These are phyloP conservation scores for Candida hispaniensis DNA, from an alignment of 805 yeast genomes.

Conservation along the genomic window DNA sequence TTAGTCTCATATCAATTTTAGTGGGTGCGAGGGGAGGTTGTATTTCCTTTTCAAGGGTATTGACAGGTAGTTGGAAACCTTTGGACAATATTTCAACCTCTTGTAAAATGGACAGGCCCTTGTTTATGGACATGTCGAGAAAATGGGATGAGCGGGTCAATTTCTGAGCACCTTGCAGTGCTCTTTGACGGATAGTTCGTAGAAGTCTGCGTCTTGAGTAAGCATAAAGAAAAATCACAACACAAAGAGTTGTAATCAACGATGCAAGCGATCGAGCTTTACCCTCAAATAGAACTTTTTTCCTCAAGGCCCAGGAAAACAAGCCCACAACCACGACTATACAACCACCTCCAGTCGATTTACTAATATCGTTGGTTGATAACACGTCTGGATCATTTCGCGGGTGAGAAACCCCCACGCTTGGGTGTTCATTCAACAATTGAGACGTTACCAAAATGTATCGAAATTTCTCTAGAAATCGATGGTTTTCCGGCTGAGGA, in stretches of 20 bases:
- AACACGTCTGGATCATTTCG: too few species aligned
- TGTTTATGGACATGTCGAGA: constrained; percentile 25
- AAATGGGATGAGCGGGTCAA: constrained; percentile 22
- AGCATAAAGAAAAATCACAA: constrained; percentile 26
- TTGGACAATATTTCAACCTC: constrained; percentile 26
- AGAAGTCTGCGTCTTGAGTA: constrained; percentile 28
- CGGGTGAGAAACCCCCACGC: too few species aligned
- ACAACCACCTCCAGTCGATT: constrained; percentile 31
- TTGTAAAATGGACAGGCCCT: constrained; percentile 24
- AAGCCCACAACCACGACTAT: constrained; percentile 28
- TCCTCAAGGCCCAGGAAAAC: constrained; percentile 24
- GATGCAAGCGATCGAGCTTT: constrained; percentile 18
- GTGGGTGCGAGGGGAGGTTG: background rate
- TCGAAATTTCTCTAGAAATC: constrained; percentile 42
- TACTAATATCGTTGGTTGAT: too few species aligned
- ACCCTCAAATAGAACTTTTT: constrained; percentile 14
- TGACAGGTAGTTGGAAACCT: constrained; percentile 20
- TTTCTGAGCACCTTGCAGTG: constrained; percentile 22
- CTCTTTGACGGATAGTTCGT: constrained; percentile 26
- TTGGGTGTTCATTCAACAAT: constrained; percentile 33
- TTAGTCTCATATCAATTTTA: constrained; percentile 18
- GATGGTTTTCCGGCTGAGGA: constrained; percentile 24
- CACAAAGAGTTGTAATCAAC: constrained; percentile 24
- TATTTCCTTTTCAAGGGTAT: constrained; percentile 16
- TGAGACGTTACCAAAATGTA: constrained; percentile 41